phyloP scores from a whole-genome alignment of 257 asterid species.

The Petunia axillaris region DNA sequence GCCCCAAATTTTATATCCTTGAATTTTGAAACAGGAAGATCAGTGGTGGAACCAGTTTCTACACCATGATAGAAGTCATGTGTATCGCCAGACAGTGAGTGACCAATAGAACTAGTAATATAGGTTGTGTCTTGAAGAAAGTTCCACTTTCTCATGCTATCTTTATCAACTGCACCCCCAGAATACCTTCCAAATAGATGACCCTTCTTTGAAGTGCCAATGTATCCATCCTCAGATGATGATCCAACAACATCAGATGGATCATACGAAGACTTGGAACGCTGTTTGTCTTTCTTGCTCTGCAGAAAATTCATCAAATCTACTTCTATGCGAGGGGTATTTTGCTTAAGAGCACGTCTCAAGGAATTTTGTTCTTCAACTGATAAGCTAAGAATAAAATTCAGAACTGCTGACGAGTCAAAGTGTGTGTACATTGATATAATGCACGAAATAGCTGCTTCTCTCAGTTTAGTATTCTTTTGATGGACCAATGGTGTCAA shows the following conservation, averaged over 20 bases:
- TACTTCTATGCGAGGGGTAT: constrained; percentile 98
- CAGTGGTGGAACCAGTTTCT: constrained; percentile 57
- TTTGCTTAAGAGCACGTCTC: constrained; percentile 94
- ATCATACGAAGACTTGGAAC: constrained; percentile 73
- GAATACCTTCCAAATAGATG: constrained; percentile 86
- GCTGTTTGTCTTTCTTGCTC: constrained; percentile 86
- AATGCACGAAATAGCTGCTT: constrained; percentile 86
- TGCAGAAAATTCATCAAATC: constrained; percentile 95
- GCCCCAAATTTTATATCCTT: constrained; percentile 55
- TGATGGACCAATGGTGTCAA: constrained; percentile 83
- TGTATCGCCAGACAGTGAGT: constrained; percentile 56
- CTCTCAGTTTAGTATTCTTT: constrained; percentile 91
- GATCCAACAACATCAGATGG: constrained; percentile 87
- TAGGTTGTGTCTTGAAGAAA: constrained; percentile 47
- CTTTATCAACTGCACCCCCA: constrained; percentile 86
- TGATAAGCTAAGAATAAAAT: constrained; percentile 86
- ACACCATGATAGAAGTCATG: constrained; percentile 49
- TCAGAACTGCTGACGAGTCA: constrained; percentile 78
- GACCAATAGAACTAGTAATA: constrained; percentile 39
- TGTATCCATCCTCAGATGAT: constrained; percentile 89
- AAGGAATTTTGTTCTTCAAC: constrained; percentile 94
- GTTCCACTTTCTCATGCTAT: constrained; percentile 88
- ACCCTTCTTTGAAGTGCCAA: constrained; percentile 69
- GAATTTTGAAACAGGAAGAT: constrained; percentile 48
- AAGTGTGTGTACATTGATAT: constrained; percentile 89